Evolutionary conservation across 2,329 filamentous ascomycete genomes (phyloP).

Genomic region (Aureobasidium sp.): DNA sequence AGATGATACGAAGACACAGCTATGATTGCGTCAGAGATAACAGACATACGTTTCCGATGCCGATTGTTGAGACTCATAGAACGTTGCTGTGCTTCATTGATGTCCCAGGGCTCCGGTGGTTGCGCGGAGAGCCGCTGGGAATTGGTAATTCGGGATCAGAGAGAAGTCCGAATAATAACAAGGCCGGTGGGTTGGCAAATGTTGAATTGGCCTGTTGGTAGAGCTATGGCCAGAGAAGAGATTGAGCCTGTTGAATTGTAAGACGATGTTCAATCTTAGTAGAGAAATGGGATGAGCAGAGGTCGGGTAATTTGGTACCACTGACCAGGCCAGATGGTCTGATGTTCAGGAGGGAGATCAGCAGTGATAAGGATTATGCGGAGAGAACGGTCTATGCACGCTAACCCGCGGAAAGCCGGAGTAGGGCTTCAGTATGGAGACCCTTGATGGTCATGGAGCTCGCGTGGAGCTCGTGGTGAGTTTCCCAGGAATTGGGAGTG

Average conservation of each 20-base stretch:
- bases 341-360: constrained; percentile 4
- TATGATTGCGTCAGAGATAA: constrained; percentile 4
- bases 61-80: constrained; percentile 2
- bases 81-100: neutral
- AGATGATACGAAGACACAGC: neutral
- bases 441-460: neutral
- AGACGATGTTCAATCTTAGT: neutral
- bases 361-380: neutral
- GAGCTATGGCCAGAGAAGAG: neutral
- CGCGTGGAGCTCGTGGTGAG: neutral
- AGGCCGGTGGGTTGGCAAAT: neutral
- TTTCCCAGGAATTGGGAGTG: no score
- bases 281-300: neutral
- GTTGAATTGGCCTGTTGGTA: neutral
- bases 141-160: neutral
- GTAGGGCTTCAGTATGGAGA: neutral
- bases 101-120: neutral
- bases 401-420: neutral
- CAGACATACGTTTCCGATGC: no score
- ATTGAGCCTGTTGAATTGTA: neutral
- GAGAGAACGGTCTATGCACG: neutral
- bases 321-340: constrained; percentile 5
- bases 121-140: constrained; percentile 5
- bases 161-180: neutral
- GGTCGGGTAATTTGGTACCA: constrained; percentile 5